phyloP scores from a whole-genome alignment of 2,329 filamentous ascomycete species.

The Chrysoporthe cubensis region DNA sequence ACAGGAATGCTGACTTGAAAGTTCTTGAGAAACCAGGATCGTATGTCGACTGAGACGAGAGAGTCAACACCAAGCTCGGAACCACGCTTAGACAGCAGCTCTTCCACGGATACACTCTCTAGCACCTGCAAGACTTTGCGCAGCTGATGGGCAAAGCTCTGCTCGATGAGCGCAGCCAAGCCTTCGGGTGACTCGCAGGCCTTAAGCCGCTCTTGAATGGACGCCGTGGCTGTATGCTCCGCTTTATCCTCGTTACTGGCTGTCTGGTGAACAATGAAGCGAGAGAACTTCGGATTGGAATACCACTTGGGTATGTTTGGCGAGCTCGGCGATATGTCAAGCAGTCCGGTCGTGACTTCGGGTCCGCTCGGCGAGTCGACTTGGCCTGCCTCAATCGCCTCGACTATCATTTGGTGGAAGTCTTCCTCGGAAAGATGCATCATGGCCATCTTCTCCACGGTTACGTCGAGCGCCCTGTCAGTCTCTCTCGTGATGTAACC shows the following conservation, averaged over 20 bases:
- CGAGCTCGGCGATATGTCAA: slow-evolving; percentile 15
- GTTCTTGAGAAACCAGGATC: slow-evolving; percentile 50
- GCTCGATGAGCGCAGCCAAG: too few relatives aligned
- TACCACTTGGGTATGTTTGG: slow-evolving; percentile 27
- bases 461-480: slow-evolving; percentile 17
- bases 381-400: slow-evolving; percentile 39
- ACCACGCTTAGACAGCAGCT: slow-evolving; percentile 1
- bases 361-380: slow-evolving; percentile 27
- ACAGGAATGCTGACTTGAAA: slow-evolving; percentile 47
- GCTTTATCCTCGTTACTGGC: not conserved
- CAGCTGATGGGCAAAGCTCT: slow-evolving; percentile 11
- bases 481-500: slow-evolving; percentile 30
- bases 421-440: slow-evolving; percentile 40
- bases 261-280: slow-evolving; percentile 24
- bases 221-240: not conserved
- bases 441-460: slow-evolving; percentile 23
- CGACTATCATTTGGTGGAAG: slow-evolving; percentile 46
- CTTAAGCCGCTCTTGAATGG: not conserved
- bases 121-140: not conserved
- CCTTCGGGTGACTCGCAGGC: not conserved
- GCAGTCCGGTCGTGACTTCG: slow-evolving; percentile 29
- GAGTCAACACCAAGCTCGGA: slow-evolving; percentile 32
- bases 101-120: slow-evolving; percentile 7
- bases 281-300: slow-evolving; percentile 30
- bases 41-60: slow-evolving; percentile 38